These are phyloP conservation scores for Paraconiothyrium brasiliense DNA, from an alignment of 2,329 filamentous ascomycete species.

Conservation along the genomic window DNA sequence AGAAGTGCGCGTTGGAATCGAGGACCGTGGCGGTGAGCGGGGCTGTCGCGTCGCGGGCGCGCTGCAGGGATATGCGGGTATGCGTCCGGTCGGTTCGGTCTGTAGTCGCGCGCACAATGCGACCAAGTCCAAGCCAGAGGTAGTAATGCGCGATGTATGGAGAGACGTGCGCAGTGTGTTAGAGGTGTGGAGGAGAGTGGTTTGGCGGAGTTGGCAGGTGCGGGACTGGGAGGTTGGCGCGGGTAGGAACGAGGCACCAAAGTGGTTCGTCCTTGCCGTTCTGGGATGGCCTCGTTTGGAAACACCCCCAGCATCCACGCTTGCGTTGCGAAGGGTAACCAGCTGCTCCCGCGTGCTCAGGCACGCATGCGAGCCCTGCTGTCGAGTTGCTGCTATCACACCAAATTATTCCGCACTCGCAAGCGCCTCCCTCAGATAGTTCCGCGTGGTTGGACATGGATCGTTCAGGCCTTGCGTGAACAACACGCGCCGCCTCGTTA, in stretches of 20 bases:
- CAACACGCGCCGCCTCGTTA: constrained; percentile 21
- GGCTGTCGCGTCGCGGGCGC: constrained; percentile 31
- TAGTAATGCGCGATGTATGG: constrained; percentile 10
- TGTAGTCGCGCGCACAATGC: constrained; percentile 24
- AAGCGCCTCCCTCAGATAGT: constrained; percentile 19
- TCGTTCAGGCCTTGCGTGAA: constrained; percentile 5
- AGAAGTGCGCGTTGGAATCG: constrained; percentile 14
- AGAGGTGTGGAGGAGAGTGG: constrained; percentile 15
- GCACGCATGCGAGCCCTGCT: constrained; percentile 9
- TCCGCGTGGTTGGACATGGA: constrained; percentile 22
- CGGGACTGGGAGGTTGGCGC: constrained; percentile 4
- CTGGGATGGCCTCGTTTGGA: constrained; percentile 3
- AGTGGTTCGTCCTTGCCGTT: constrained; percentile 7
- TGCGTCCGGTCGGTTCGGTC: background rate
- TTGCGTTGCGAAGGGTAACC: constrained; percentile 1
- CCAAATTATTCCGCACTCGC: constrained; percentile 1
- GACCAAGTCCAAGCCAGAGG: constrained; percentile 21
- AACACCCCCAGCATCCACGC: background rate
- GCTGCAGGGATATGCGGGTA: constrained; percentile 18
- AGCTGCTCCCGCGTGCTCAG: constrained; percentile 13
- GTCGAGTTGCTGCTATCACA: background rate
- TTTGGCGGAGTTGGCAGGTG: constrained; percentile 8
- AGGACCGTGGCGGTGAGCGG: constrained; percentile 23
- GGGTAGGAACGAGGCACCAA: background rate
- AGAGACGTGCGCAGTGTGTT: constrained; percentile 29